Evolutionary conservation across 2,329 filamentous ascomycete species (phyloP).

Genomic region (Colletotrichum sp.): DNA sequence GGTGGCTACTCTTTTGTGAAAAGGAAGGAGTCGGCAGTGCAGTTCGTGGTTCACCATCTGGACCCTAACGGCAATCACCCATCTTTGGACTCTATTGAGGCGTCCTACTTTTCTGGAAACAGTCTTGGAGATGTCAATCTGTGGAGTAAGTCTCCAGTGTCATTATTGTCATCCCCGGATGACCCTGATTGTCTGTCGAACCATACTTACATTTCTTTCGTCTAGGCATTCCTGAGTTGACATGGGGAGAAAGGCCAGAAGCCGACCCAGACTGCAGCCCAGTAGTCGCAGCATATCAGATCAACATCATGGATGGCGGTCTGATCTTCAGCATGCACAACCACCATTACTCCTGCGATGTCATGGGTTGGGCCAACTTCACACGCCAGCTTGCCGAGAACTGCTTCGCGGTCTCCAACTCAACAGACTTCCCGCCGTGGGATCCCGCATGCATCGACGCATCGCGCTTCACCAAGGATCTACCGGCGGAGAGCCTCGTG

Average conservation of each 20-base stretch:
- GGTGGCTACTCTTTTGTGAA: background rate
- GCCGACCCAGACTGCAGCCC: slow-evolving; percentile 37
- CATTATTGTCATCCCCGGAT: background rate
- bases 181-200: background rate
- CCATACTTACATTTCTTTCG: background rate
- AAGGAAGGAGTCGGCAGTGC: background rate
- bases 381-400: slow-evolving; percentile 46
- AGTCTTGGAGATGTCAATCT: background rate
- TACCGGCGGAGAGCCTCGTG: slow-evolving; percentile 30
- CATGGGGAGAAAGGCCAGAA: slow-evolving; percentile 36
- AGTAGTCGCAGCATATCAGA: slow-evolving; percentile 39
- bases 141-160: background rate
- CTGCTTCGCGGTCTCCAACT: slow-evolving; percentile 36
- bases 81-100: background rate
- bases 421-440: slow-evolving; percentile 35
- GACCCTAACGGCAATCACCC: background rate
- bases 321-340: slow-evolving; percentile 44
- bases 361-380: slow-evolving; percentile 45
- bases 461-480: slow-evolving; percentile 34
- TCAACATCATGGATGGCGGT: slow-evolving; percentile 44
- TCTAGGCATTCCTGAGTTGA: background rate
- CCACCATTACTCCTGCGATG: slow-evolving; percentile 47
- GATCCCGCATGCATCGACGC: slow-evolving; percentile 37
- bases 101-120: background rate
- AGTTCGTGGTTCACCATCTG: background rate